Conservation (phyloP, 305 asterid genomes). For the Salvia sclarea region DNA sequence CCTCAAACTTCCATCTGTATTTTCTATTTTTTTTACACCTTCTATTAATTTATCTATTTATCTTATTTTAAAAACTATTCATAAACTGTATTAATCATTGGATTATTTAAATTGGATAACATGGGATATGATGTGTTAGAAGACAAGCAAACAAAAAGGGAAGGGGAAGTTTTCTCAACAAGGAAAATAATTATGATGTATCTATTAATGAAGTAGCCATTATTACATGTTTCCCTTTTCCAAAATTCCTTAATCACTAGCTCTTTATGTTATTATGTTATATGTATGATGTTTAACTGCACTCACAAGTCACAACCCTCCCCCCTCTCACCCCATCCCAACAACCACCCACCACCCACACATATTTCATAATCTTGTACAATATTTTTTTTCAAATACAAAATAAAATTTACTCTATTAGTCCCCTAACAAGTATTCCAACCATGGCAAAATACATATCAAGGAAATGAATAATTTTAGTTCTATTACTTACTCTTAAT, state of each 20-base stretch:
- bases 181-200: conserved; percentile 26
- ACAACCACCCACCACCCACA: no score
- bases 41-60: background rate
- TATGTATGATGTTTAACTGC: background rate
- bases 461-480: no score
- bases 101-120: background rate
- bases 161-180: background rate
- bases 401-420: no score
- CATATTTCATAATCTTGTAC: no score
- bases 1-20: background rate
- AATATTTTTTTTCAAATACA: no score
- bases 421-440: no score
- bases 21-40: background rate
- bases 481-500: no score
- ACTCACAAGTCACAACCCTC: no score
- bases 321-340: background rate
- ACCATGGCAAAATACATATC: no score
- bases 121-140: conserved; percentile 4
- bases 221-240: background rate
- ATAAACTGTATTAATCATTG: background rate
- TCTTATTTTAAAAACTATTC: background rate
- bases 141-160: background rate
- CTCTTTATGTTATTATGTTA: background rate
- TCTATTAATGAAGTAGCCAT: conserved; percentile 23
- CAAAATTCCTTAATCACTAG: conserved; percentile 6